These are phyloP conservation scores for Coemansia sp. DNA, from an alignment of 371 early-diverging fungal species.

Conservation along the genomic window DNA sequence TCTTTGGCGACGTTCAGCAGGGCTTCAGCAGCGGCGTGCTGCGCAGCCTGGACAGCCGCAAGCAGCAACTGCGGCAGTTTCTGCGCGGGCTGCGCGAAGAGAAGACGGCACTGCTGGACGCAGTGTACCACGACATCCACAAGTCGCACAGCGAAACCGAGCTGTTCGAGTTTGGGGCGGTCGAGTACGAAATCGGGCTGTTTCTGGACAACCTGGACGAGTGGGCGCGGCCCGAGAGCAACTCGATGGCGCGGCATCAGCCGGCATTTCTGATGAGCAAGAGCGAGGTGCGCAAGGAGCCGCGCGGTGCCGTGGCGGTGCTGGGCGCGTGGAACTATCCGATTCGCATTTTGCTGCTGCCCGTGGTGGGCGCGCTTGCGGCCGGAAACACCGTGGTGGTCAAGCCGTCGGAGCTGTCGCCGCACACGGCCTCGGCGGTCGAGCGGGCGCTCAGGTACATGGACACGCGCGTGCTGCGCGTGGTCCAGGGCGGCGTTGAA, in stretches of 20 bases:
- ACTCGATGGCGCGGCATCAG: conserved; percentile 53
- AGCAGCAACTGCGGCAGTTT: conserved; percentile 67
- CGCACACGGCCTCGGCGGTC: conserved; percentile 66
- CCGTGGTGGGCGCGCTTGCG: conserved; percentile 83
- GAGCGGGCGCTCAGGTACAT: conserved; percentile 70
- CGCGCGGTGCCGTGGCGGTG: conserved; percentile 74
- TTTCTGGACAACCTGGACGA: conserved; percentile 64
- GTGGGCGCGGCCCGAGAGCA: conserved; percentile 58
- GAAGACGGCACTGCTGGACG: conserved; percentile 59
- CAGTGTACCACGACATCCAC: conserved; percentile 69
- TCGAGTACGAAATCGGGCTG: conserved; percentile 65
- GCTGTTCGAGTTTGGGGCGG: conserved; percentile 53
- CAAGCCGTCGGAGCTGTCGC: conserved; percentile 89
- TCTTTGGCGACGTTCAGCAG: conserved; percentile 20
- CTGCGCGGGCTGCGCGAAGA: conserved; percentile 68
- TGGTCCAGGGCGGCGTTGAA: conserved; percentile 77
- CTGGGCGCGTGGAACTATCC: conserved; percentile 91
- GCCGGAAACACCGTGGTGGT: conserved; percentile 86
- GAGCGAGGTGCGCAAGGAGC: conserved; percentile 65
- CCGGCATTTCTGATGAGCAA: conserved; percentile 47
- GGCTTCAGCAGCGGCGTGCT: conserved; percentile 51
- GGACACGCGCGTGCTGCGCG: conserved; percentile 63
- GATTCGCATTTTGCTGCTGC: conserved; percentile 68
- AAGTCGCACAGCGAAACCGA: conserved; percentile 52
- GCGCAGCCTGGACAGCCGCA: conserved; percentile 57